Evolutionary conservation across 768 basidiomycete species (phyloP).

Genomic region (Neoboletus magnificus): DNA sequence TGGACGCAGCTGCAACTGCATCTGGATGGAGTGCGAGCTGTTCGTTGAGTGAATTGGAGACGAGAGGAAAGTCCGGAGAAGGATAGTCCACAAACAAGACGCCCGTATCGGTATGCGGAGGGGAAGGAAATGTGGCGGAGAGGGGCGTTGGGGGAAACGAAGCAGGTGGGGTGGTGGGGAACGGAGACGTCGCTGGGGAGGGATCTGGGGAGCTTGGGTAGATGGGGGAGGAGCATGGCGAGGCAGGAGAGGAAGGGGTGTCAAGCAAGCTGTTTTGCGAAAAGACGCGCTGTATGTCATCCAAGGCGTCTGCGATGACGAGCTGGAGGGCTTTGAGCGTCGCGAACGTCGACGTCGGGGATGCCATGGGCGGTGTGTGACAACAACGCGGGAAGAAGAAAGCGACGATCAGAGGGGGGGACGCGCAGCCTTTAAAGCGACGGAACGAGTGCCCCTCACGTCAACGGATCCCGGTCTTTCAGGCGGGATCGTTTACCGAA

Average conservation of each 20-base stretch:
- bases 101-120: not conserved
- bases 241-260: conserved; percentile 12
- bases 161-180: conserved; percentile 23
- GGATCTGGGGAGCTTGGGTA: conserved; percentile 31
- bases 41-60: conserved; percentile 48
- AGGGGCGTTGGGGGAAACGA: conserved; percentile 32
- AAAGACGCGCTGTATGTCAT: conserved; percentile 65
- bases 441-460: conserved; percentile 2
- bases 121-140: conserved; percentile 23
- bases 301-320: conserved; percentile 64
- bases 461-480: not conserved
- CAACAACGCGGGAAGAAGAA: conserved; percentile 5
- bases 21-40: conserved; percentile 56
- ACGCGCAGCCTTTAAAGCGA: conserved; percentile 15
- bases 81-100: conserved; percentile 46
- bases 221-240: conserved; percentile 16
- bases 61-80: conserved; percentile 47
- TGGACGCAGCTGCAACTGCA: conserved; percentile 57
- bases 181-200: conserved; percentile 26
- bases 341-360: conserved; percentile 55
- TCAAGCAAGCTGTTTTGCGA: conserved; percentile 15
- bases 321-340: conserved; percentile 60
- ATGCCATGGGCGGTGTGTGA: conserved; percentile 20
- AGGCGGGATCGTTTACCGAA: not conserved
- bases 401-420: conserved; percentile 4